Evolutionary conservation across 1,139 yeast genomes (phyloP).

Genomic region (Lodderomyces parapsilosis): DNA sequence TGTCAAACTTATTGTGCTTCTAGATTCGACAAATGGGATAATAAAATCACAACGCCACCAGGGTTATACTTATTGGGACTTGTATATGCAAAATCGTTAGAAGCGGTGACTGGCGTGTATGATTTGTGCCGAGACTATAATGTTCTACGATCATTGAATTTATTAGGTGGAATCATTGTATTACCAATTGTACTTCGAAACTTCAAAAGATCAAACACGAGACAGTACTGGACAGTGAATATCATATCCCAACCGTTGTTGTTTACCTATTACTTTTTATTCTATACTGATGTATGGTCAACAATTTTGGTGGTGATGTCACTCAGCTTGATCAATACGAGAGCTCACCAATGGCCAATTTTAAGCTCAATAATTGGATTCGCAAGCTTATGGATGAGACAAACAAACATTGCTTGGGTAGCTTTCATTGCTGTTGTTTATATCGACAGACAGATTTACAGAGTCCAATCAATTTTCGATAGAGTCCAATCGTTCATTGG

Average conservation of each 20-base stretch:
- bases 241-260: constrained; percentile 67
- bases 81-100: constrained; percentile 35
- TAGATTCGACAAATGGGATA: constrained; percentile 70
- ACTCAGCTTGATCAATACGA: constrained; percentile 36
- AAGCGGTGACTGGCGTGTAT: constrained; percentile 15
- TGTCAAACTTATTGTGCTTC: constrained; percentile 65
- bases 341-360: constrained; percentile 15
- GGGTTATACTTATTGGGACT: constrained; percentile 77
- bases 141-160: constrained; percentile 56
- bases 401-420: constrained; percentile 89
- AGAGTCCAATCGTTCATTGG: constrained; percentile 19
- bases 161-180: constrained; percentile 59
- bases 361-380: constrained; percentile 50
- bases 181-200: constrained; percentile 41
- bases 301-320: constrained; percentile 57
- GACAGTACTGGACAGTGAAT: constrained; percentile 48
- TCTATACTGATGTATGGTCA: constrained; percentile 94
- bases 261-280: constrained; percentile 69
- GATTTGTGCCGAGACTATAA: constrained; percentile 33
- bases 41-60: constrained; percentile 95
- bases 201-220: constrained; percentile 22
- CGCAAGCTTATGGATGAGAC: constrained; percentile 71
- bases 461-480: constrained; percentile 2
- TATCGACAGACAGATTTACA: constrained; percentile 45
- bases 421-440: constrained; percentile 57